Evolutionary conservation across 768 basidiomycete genomes (phyloP), one percentile per base, ranked within the genome.

Genomic region (Tricholoma matsutake): DNA sequence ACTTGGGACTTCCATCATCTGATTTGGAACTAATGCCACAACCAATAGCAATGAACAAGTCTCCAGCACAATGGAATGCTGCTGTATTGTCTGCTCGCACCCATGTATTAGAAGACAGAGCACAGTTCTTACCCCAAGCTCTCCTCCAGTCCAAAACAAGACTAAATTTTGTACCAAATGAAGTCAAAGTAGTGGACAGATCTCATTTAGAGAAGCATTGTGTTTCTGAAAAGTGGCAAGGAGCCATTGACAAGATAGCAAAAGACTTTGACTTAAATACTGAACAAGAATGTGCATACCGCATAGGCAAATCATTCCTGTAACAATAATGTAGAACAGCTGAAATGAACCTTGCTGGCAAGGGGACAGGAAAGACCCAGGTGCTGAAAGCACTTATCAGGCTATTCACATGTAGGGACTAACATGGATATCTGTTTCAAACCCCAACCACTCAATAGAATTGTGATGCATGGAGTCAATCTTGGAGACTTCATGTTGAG

Each of bases 261-360:
- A 41, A 51, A 1, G 13, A 62, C 2, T 68, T 66, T 41, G 22
- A 41, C 0, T 54, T 78, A 2, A 78, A 78, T 58, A 18, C 29
- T 1, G 75, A 76, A 54, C 76, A 78, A 59, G 60, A 69, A 13
- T 25, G 72, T 31, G 76, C 74, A 0, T 76, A 73, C 43, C 32
- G 63, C 0, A 72, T 76, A 22, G 58, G 64, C 73, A 0, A 59
- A 68, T 4, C 71, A 72, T 57, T 58, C 59, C 10, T 45, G 37
- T 11, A 20, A 2, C 22, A 10, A 34, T n/a, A 16, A 61, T 20
- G 14, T 45, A 0, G 54, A 63, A 7, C 71, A 69, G 9, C 73
- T 5, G 7, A 66, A 35, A 72, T 76, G 71, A 43, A 43, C 6
- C 16, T 43, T 0, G 16, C 41, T n/a, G 41, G 41, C 1, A 43